phyloP scores from a whole-genome alignment of 371 early-diverging fungal species.

The Actinomucor elegans region DNA sequence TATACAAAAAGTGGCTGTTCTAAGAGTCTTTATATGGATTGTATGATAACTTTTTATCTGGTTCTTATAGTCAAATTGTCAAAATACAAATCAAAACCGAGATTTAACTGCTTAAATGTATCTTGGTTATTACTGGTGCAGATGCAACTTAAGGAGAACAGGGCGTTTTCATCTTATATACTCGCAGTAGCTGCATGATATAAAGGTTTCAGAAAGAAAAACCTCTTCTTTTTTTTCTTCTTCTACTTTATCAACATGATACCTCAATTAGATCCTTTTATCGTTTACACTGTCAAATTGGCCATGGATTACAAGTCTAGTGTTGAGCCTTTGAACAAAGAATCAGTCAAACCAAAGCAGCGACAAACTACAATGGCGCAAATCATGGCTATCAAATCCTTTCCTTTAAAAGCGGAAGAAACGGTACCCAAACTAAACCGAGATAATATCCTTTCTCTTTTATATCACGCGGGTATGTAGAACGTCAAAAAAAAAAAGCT shows the following conservation, averaged over 20 bases:
- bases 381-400: constrained; percentile 17
- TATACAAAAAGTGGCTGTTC: too few relatives aligned
- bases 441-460: constrained; percentile 23
- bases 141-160: too few relatives aligned
- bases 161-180: too few relatives aligned
- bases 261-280: constrained; percentile 26
- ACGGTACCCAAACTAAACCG: constrained; percentile 8
- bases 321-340: neutral
- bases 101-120: too few relatives aligned
- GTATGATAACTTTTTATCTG: too few relatives aligned
- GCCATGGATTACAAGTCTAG: constrained; percentile 12
- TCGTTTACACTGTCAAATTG: constrained; percentile 16
- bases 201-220: too few relatives aligned
- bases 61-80: too few relatives aligned
- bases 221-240: neutral
- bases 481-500: neutral
- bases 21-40: too few relatives aligned
- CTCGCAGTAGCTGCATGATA: too few relatives aligned
- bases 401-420: constrained; percentile 1
- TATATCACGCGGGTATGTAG: constrained; percentile 34
- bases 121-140: too few relatives aligned
- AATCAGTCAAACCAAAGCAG: neutral
- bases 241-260: neutral
- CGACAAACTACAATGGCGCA: constrained; percentile 10
- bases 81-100: too few relatives aligned